Base-by-base conservation (phyloP, 495 filamentous ascomycete genomes). In the Daldinia bambusicola region DNA sequence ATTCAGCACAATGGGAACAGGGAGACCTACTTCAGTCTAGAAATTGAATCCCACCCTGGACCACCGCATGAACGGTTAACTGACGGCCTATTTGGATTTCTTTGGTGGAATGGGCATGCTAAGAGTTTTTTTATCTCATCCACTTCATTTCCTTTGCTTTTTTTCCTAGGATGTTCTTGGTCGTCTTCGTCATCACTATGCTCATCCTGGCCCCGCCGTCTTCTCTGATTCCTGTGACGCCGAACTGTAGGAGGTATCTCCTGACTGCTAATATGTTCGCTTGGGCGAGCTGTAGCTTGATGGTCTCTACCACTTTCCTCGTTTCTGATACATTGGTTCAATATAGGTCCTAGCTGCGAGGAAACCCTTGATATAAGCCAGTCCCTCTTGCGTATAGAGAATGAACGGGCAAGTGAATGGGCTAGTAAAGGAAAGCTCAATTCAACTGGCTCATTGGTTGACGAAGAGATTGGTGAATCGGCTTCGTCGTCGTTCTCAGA, bases 41-140 rank as follows among this genome's bases (percentile, higher is more conserved):
- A 6, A 13, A 57, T 38, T 14, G 34, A 40, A 14, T 8, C 34
- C 55, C 55, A 57, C 2, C 55, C 55, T 18, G 55, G 55, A 1
- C 55, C 55, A 14, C 22, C 40, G 13, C 55, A 57, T 14, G 55
- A 57, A 18, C 55, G 32, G 7, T 57, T 32, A 13, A 38, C 36
- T 9, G 55, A 57, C 38, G n/a, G 18, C 34, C 36, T 14, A 13
- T 30, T 34, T 14, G 55, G 55, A 6, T 57, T 34, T n/a, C 55
- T 57, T 57, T 57, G 55, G 36, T 57, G 18, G 12, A 57, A 57
- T 10, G 55, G 55, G 13, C 55, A 57, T 18, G 55, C 55, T 2
- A 57, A 5, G 0, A 57, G 34, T 8, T 57, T 57, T 16, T 57
- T 57, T 0, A 57, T 37, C 6, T 37, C 55, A 36, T 20, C 32